A percentile compares a stretch with the other conserved stretches of the same genome.
Conservation (phyloP, 2,329 filamentous ascomycete genomes). For the Pyrenochaeta sp. region DNA sequence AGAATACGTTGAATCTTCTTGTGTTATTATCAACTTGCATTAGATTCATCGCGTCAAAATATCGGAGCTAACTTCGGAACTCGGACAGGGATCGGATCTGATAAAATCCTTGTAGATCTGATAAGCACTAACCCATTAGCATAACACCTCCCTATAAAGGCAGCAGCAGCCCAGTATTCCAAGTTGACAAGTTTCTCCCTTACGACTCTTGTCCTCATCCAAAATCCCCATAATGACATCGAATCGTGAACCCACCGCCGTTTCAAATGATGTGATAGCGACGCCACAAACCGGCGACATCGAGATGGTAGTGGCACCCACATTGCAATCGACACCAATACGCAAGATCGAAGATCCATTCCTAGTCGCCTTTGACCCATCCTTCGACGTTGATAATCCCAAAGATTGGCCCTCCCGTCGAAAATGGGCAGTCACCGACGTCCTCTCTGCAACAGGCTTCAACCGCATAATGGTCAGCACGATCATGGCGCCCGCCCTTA, state of each 20-base stretch:
- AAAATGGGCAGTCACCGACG: slow-evolving; percentile 33
- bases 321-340: neutral
- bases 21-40: too few relatives aligned
- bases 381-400: slow-evolving; percentile 26
- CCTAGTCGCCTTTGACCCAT: slow-evolving; percentile 23
- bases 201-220: neutral
- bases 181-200: neutral
- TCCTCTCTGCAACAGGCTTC: slow-evolving; percentile 36
- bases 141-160: neutral
- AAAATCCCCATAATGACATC: neutral
- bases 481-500: slow-evolving; percentile 40
- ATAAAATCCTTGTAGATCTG: neutral
- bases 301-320: neutral
- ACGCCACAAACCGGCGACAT: neutral
- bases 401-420: slow-evolving; percentile 28
- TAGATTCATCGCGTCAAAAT: neutral
- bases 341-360: slow-evolving; percentile 21
- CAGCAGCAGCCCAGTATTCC: neutral
- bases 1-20: too few relatives aligned
- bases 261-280: neutral
- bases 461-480: slow-evolving; percentile 42
- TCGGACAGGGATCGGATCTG: slow-evolving; percentile 12
- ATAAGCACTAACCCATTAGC: neutral
- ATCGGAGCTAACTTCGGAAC: neutral
- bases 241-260: neutral